phyloP scores from a whole-genome alignment of 306 rosid species.

The Senna tora region DNA sequence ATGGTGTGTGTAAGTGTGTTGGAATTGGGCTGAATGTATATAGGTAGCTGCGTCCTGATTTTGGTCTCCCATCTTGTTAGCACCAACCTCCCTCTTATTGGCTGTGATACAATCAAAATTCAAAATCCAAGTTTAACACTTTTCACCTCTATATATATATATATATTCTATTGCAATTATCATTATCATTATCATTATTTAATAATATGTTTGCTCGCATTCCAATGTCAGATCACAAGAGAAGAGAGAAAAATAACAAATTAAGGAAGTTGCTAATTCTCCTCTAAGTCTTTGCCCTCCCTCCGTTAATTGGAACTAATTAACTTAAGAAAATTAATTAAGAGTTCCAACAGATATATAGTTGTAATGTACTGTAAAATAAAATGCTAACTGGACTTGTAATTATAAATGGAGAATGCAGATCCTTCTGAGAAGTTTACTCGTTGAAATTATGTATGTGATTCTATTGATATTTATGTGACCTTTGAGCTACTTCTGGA shows the following conservation, averaged over 20 bases:
- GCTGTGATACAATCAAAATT: constrained; percentile 20
- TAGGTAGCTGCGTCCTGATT: background rate
- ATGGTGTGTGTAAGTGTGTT: constrained; percentile 21
- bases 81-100: constrained; percentile 40
- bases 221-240: constrained; percentile 42
- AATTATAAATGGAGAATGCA: no score
- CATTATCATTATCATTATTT: background rate
- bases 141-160: background rate
- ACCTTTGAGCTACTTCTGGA: background rate
- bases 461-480: background rate
- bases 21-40: constrained; percentile 19
- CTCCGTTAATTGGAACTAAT: background rate
- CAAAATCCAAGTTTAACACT: background rate
- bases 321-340: background rate
- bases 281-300: background rate
- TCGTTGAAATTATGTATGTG: background rate
- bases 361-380: background rate
- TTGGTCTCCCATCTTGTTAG: constrained; percentile 47
- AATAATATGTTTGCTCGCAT: constrained; percentile 31
- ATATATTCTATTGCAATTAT: no score
- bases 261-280: background rate
- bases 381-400: background rate
- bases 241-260: background rate
- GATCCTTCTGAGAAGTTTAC: constrained; percentile 21
- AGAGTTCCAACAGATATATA: no score